Conservation (phyloP, 2,329 filamentous ascomycete species). For the Sclerotinia subarctica region DNA sequence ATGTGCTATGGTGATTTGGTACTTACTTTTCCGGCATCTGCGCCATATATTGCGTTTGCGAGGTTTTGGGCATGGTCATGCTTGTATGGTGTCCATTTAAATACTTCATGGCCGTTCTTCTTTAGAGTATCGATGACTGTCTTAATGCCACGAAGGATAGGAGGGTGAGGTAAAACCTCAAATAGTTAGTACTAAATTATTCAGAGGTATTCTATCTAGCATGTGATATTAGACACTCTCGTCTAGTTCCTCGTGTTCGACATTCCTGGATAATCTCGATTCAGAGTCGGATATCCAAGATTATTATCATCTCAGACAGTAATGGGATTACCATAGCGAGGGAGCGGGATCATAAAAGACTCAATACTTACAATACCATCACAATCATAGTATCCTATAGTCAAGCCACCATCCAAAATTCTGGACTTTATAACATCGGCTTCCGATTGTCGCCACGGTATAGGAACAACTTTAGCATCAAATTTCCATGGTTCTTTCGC, state of each 20-base stretch:
- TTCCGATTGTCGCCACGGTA: conserved; percentile 43
- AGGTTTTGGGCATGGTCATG: conserved; percentile 36
- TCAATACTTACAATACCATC: conserved; percentile 37
- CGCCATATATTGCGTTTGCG: conserved; percentile 32
- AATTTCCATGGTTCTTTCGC: conserved; percentile 39
- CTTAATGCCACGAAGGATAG: conserved; percentile 52
- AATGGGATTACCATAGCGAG: background rate
- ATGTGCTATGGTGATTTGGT: too few relatives aligned
- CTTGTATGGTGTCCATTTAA: conserved; percentile 37
- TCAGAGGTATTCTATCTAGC: background rate
- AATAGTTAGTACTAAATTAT: background rate
- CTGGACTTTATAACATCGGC: conserved; percentile 38
- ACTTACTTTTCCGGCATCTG: conserved; percentile 29
- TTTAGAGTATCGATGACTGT: conserved; percentile 49
- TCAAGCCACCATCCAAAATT: conserved; percentile 39
- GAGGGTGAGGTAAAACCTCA: conserved; percentile 47
- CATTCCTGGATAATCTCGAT: conserved; percentile 29
- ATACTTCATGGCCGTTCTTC: conserved; percentile 53
- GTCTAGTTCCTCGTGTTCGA: background rate
- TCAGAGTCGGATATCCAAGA: conserved; percentile 40
- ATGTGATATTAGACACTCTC: too few relatives aligned
- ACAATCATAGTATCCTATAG: conserved; percentile 39
- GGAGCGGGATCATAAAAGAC: background rate
- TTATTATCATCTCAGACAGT: background rate
- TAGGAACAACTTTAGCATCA: conserved; percentile 41